These are phyloP conservation scores for Exophiala xenobiotica DNA, from an alignment of 2,329 filamentous ascomycete species.

Conservation along the genomic window DNA sequence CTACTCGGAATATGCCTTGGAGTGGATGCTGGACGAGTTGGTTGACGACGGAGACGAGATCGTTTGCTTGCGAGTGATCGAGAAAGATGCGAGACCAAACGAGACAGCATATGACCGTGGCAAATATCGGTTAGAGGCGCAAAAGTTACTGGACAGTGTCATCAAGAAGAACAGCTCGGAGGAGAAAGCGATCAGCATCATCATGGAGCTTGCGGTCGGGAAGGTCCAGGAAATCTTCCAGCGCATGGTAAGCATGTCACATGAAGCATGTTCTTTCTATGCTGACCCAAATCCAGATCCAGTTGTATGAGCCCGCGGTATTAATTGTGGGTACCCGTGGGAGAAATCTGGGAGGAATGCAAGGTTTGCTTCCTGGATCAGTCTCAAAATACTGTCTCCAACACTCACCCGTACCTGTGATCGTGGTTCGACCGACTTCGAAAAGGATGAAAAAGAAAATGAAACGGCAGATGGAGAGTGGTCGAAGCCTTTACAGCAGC, in stretches of 20 bases:
- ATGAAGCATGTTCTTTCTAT: neutral
- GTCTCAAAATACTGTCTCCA: slow-evolving; percentile 95
- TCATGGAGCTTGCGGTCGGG: slow-evolving; percentile 83
- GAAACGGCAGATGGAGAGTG: slow-evolving; percentile 76
- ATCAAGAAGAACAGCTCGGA: slow-evolving; percentile 78
- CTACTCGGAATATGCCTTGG: slow-evolving; percentile 87
- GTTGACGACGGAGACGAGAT: slow-evolving; percentile 93
- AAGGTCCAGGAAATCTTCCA: slow-evolving; percentile 90
- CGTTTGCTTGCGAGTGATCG: slow-evolving; percentile 82
- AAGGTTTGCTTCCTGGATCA: slow-evolving; percentile 81
- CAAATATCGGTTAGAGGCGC: slow-evolving; percentile 73
- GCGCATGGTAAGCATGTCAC: slow-evolving; percentile 63
- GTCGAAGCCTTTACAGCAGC: slow-evolving; percentile 71
- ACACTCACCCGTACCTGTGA: slow-evolving; percentile 88
- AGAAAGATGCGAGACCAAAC: slow-evolving; percentile 71
- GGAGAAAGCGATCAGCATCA: slow-evolving; percentile 74
- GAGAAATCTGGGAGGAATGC: slow-evolving; percentile 78
- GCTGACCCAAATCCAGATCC: slow-evolving; percentile 60
- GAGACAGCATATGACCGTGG: slow-evolving; percentile 63
- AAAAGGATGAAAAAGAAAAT: slow-evolving; percentile 88
- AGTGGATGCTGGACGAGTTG: slow-evolving; percentile 88
- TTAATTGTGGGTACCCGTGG: slow-evolving; percentile 87
- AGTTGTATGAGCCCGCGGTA: slow-evolving; percentile 87
- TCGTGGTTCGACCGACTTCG: slow-evolving; percentile 82
- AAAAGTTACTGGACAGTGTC: slow-evolving; percentile 70